Evolutionary conservation across 352 stramenopile genomes (phyloP), one percentile per base, ranked within the genome.

Genomic region (Globisporangium sylvaticum): DNA sequence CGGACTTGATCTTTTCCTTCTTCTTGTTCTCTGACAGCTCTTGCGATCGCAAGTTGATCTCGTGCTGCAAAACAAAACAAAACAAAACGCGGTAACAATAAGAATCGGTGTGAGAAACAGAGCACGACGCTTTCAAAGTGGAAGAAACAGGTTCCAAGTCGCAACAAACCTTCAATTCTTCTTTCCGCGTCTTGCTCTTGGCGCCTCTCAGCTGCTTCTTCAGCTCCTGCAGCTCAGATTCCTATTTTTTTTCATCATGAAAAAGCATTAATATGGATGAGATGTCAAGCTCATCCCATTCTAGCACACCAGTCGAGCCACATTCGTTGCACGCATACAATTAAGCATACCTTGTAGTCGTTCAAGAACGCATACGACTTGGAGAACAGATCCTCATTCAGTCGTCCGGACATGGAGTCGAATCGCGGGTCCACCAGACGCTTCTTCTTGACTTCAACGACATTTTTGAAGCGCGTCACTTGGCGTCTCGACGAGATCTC

Each of bases 281-380:
- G 9, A 29, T 27, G 4, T 7, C 55, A 32, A 10, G 15, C 2
- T 12, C n/a, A 42, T 0, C 48, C 37, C 37, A 46, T 46, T 20
- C 24, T 20, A 52, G 4, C 18, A 22, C 44, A 20, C 24, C 24
- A 57, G 50, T 24, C 2, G 22, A 4, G 18, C 24, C n/a, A 42
- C 25, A 24, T 20, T 31, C 39, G 22, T 18, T 2, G 25, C 2
- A 29, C 14, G 6, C 1, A 20, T 15, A 27, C 14, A 12, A 32
- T 20, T 1, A 52, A 6, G 15, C 59, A 14, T 18, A 87, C 81
- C 72, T 94, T 96, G 71, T 96, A 95, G 14, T 94, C 88, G 53
- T 96, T 84, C 58, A 98, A 54, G 62, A 98, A 98, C 0, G 81
- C 77, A 64, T 98, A 98, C 50, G 88, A 87, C 67, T 96, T 96